Percentiles rank a stretch among this genome's conserved stretches.
These are phyloP conservation scores for Leccinum boreale DNA, from an alignment of 768 basidiomycete species.

Conservation along the genomic window DNA sequence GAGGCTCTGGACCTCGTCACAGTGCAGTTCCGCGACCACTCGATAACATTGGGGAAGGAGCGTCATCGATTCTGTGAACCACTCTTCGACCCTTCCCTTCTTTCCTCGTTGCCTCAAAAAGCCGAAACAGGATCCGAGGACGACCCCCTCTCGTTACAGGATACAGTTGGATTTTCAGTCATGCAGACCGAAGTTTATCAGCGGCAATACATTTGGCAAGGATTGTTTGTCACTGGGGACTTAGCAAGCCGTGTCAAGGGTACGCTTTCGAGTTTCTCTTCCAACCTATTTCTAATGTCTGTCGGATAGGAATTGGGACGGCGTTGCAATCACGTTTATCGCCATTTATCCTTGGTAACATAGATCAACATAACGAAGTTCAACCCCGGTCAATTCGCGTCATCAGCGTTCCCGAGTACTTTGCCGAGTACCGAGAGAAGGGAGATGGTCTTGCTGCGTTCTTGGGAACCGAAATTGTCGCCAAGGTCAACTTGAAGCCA, in stretches of 20 bases:
- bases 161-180: conserved; percentile 64
- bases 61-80: conserved; percentile 91
- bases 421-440: conserved; percentile 83
- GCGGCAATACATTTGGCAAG: conserved; percentile 73
- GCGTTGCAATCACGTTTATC: conserved; percentile 72
- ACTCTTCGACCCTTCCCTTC: conserved; percentile 68
- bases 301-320: conserved; percentile 49
- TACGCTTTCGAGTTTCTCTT: conserved; percentile 24
- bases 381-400: conserved; percentile 66
- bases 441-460: conserved; percentile 81
- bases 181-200: conserved; percentile 58
- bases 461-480: conserved; percentile 79
- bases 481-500: conserved; percentile 53
- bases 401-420: conserved; percentile 80
- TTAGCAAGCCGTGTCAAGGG: conserved; percentile 71
- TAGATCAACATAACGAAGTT: conserved; percentile 66
- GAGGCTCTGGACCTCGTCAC: conserved; percentile 81
- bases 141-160: conserved; percentile 51
- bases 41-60: conserved; percentile 79
- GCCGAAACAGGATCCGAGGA: conserved; percentile 24
- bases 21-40: conserved; percentile 65
- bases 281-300: neutral
- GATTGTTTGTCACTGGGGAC: conserved; percentile 78
- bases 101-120: conserved; percentile 36
- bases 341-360: conserved; percentile 55